Evolutionary conservation across 1,284 basidiomycete species (phyloP), one percentile per base, ranked within the genome.

Genomic region (Pseudozyma tsukubaensis): DNA sequence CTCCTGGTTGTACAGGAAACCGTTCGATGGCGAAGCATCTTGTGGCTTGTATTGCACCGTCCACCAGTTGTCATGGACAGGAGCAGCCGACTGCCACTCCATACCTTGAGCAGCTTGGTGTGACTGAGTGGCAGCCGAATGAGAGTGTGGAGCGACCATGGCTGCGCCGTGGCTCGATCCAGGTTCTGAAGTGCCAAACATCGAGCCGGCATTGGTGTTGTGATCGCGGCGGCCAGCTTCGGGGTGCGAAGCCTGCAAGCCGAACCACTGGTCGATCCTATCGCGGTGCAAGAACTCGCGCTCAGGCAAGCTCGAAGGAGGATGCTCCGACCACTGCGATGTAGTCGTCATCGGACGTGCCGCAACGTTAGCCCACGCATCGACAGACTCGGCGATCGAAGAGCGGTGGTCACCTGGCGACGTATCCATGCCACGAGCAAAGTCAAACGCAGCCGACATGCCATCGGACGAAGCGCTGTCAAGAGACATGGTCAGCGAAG

Each of bases 401-500:
- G 66, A 61, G 21, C 63, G 62, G 32, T 62, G 66, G 44, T 69
- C 66, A 12, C 43, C 57, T 1, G 72, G 67, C 18, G 67, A 70
- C 1, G 49, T 53, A 19, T 70, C 67, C 21, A 74, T 62, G 34
- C 67, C 56, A n/a, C 67, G 55, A 14, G 53, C 67, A 57, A 74
- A 70, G 50, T 74, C 72, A 18, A 74, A 74, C 3, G 65, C 65
- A 1, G 53, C 59, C 59, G 72, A 70, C 72, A 74, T 70, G 29
- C 63, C 72, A 19, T 74, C 72, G 51, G 67, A 70, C n/a, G 63
- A 70, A 32, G 52, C 59, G 32, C 62, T 70, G 56, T 70, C 72
- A 8, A 74, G 59, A 49, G 72, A 70, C 67, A 74, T 66, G 52
- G 62, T 66, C 59, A 74, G 57, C 49, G 72, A 69, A 16, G 71